Evolutionary conservation across 208 protist species (phyloP).

Genomic region (Herpetomonas tarakana): DNA sequence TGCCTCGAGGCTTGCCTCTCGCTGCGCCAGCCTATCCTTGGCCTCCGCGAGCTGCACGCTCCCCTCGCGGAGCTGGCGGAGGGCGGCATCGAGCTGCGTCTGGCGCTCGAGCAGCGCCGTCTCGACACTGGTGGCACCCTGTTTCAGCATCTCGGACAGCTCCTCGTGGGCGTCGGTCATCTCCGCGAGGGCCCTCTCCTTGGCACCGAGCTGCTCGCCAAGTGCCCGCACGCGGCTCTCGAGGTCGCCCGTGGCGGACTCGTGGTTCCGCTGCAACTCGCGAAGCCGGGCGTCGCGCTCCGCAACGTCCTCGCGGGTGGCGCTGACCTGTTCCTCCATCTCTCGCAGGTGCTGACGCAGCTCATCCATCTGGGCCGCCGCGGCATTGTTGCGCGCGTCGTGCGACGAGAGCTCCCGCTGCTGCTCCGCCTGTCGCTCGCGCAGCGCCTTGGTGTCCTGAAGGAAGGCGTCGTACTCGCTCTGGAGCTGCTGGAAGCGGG

Average conservation of each 20-base stretch:
- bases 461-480: conserved; percentile 36
- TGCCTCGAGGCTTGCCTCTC: conserved; percentile 17
- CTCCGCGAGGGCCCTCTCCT: conserved; percentile 16
- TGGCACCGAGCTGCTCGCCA: conserved; percentile 14
- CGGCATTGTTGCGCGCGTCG: background rate
- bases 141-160: conserved; percentile 36
- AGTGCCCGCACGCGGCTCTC: conserved; percentile 9
- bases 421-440: conserved; percentile 16
- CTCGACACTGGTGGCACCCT: conserved; percentile 51
- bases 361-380: background rate
- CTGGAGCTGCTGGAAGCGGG: conserved; percentile 47
- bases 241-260: conserved; percentile 4
- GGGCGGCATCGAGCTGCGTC: conserved; percentile 12
- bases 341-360: background rate
- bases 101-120: conserved; percentile 32
- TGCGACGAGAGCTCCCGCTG: conserved; percentile 3
- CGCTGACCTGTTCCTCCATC: conserved; percentile 10
- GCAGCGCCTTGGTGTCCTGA: conserved; percentile 19
- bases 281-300: conserved; percentile 24
- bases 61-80: background rate
- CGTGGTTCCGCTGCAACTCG: conserved; percentile 7
- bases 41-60: background rate
- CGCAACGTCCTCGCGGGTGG: conserved; percentile 17
- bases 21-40: conserved; percentile 4
- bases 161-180: conserved; percentile 35